Evolutionary conservation across 2,329 filamentous ascomycete species (phyloP), one percentile per base, ranked within the genome.

Genomic region (Diaporthe sp.): DNA sequence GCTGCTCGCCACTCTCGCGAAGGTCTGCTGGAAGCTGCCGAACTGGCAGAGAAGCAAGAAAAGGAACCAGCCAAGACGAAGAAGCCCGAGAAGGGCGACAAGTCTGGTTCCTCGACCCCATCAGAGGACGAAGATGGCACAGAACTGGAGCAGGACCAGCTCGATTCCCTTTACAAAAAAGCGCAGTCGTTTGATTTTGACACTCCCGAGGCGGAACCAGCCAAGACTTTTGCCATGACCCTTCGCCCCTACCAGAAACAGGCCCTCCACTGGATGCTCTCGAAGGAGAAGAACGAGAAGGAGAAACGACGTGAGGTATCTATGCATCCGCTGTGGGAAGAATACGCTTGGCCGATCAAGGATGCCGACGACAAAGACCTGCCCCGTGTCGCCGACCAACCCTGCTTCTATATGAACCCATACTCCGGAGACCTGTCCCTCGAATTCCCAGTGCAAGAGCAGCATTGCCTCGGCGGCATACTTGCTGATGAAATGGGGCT

Each of bases 281-380:
- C 92, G 6, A 98, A 98, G 82, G 97, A 99, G 83, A 96, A 92
- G 80, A 92, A 97, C 78, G 90, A 94, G 77, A 92, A 92, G 78
- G 89, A 91, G 15, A 90, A 92, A 39, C 83, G 87, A 51, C 91
- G 92, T 73, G 92, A 96, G 80, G 87, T 88, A 5, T 98, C 95
- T 0, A 98, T 99, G 95, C 96, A 99, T 84, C 97, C 97, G 0
- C 84, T 99, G 0, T 99, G 97, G 97, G 97, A 99, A 84, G 95
- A 98, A 82, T 99, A 99, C 80, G 83, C 86, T 2, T 99, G 96
- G 95, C 97, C 97, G 0, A 87, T 87, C 0, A 95, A 96, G 81
- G 97, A 99, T 84, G 92, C 94, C 51, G 94, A 98, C 79, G 96
- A 97, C 78, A 91, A 94, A 57, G 90, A 93, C 7, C 81, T 98